A percentile compares a stretch with the other conserved stretches of the same genome.
phyloP scores from a whole-genome alignment of 345 rosid species.

The Gossypium ekmanianum region DNA sequence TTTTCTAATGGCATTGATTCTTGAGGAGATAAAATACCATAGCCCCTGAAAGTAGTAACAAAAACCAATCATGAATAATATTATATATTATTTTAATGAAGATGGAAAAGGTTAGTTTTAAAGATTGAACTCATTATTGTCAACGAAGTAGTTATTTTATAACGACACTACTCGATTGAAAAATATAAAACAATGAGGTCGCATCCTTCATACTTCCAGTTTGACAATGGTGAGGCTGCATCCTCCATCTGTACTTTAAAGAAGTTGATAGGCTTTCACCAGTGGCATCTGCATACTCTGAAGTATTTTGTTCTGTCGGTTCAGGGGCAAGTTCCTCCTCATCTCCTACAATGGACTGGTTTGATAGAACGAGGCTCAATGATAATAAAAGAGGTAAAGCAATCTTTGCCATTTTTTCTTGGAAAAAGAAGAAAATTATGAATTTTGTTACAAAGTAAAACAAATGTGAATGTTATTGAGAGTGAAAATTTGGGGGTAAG shows the following conservation, averaged over 20 bases:
- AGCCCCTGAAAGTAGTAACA: background rate
- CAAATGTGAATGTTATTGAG: background rate
- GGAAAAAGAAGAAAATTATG: background rate
- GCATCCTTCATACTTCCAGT: background rate
- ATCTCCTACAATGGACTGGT: slow-evolving; percentile 1
- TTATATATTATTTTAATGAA: background rate
- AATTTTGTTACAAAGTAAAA: background rate
- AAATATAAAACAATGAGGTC: too few relatives aligned
- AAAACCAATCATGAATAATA: background rate
- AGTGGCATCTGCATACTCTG: background rate
- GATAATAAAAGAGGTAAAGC: background rate
- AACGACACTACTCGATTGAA: too few relatives aligned
- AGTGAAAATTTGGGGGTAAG: background rate
- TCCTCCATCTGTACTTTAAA: background rate
- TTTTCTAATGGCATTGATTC: background rate
- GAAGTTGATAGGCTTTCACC: background rate
- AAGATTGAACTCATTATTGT: too few relatives aligned
- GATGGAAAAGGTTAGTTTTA: too few relatives aligned
- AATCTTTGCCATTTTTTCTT: slow-evolving; percentile 5
- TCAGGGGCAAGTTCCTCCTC: background rate
- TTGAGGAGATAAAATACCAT: background rate
- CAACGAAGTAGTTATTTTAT: too few relatives aligned
- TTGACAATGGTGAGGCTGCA: background rate
- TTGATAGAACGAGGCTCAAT: background rate
- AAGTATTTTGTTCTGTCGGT: background rate